Conservation (phyloP, 805 yeast species). For the Yarrowia sp. region DNA sequence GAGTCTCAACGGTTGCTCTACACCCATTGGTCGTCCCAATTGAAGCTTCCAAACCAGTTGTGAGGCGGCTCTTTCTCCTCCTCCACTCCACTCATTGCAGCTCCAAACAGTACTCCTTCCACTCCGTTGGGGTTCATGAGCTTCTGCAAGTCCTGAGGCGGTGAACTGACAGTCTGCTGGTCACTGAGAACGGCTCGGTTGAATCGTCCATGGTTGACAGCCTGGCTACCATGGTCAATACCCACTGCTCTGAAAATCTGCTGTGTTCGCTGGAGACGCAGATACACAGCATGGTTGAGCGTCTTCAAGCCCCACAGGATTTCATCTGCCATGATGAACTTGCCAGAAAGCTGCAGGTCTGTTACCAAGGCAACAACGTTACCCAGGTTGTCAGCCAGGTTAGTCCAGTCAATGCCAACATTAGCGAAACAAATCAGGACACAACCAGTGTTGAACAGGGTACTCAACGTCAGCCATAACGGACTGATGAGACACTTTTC, state of each 20-base stretch:
- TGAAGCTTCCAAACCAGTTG: conserved; percentile 24
- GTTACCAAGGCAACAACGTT: conserved; percentile 31
- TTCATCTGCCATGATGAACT: conserved; percentile 52
- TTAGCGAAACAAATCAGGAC: conserved; percentile 43
- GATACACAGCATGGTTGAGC: conserved; percentile 51
- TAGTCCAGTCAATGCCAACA: conserved; percentile 42
- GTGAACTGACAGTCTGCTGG: conserved; percentile 15
- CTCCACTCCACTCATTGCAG: not conserved
- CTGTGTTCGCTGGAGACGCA: conserved; percentile 47
- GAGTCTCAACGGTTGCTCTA: not conserved
- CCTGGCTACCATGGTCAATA: conserved; percentile 53
- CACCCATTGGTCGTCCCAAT: conserved; percentile 24
- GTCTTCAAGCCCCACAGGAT: conserved; percentile 62
- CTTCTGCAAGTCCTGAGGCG: conserved; percentile 19
- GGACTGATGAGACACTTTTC: conserved; percentile 44
- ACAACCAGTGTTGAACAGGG: conserved; percentile 42
- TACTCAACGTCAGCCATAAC: conserved; percentile 52
- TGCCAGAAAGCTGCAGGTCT: conserved; percentile 31
- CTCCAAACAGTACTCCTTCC: conserved; percentile 4
- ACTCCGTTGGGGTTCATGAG: conserved; percentile 23
- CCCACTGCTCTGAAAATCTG: conserved; percentile 45
- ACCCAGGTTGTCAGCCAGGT: conserved; percentile 28
- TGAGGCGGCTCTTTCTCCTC: conserved; percentile 11
- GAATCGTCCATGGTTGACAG: conserved; percentile 43
- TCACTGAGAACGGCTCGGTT: conserved; percentile 8